Conservation (phyloP, 331 rosid species). For the Spiraea crenata region DNA sequence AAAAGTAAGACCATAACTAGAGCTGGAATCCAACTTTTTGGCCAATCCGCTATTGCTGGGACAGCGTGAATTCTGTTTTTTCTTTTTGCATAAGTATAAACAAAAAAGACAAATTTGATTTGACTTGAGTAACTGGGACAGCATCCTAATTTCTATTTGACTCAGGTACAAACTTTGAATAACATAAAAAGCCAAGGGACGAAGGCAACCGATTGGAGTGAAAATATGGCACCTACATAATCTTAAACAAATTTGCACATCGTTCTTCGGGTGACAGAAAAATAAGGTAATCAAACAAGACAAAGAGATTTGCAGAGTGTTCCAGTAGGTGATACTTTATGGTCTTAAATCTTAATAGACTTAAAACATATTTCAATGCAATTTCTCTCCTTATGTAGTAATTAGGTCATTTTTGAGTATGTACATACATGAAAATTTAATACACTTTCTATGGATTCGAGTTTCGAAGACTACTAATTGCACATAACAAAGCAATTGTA, state of each 20-base stretch:
- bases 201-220: not conserved
- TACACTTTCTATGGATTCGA: not conserved
- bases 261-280: not conserved
- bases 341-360: too few species aligned
- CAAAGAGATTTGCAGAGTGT: too few species aligned
- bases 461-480: not conserved
- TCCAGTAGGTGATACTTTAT: too few species aligned
- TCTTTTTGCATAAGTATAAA: not conserved
- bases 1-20: not conserved
- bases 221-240: not conserved
- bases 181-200: not conserved
- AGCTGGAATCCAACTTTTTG: not conserved
- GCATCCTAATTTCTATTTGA: not conserved
- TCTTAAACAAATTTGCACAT: not conserved
- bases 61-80: too few species aligned
- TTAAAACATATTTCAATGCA: too few species aligned
- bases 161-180: not conserved
- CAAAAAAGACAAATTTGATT: not conserved
- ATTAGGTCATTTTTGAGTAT: not conserved
- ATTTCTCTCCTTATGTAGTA: not conserved
- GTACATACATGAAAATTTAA: not conserved
- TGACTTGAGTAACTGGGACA: not conserved
- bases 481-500: not conserved
- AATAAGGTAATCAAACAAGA: not conserved
- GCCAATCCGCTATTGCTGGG: not conserved